Evolutionary conservation across 495 filamentous ascomycete species (phyloP).

Genomic region (Penicillium taxi): DNA sequence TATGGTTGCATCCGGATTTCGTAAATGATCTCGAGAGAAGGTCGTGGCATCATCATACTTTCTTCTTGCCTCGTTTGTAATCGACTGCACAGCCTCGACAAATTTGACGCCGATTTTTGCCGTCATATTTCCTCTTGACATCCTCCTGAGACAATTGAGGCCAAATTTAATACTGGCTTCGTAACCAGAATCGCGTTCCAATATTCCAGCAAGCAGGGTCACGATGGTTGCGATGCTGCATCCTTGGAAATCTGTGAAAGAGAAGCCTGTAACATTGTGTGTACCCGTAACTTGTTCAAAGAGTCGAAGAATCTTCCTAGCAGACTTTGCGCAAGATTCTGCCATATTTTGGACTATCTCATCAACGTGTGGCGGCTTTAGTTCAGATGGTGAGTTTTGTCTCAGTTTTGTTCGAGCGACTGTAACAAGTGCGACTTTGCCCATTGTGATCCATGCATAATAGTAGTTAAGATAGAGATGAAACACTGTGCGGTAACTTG

Average conservation of each 20-base stretch:
- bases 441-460: conserved; percentile 19
- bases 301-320: conserved; percentile 12
- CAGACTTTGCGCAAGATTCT: conserved; percentile 13
- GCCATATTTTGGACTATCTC: conserved; percentile 4
- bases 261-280: conserved; percentile 17
- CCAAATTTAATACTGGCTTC: conserved; percentile 13
- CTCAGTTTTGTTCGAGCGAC: conserved; percentile 8
- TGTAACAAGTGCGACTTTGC: conserved; percentile 16
- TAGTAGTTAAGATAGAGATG: conserved; percentile 24
- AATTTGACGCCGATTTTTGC: conserved; percentile 20
- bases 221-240: conserved; percentile 28
- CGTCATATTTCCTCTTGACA: conserved; percentile 19
- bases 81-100: conserved; percentile 18
- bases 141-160: conserved; percentile 14
- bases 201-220: conserved; percentile 18
- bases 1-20: neutral
- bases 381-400: neutral
- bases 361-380: neutral
- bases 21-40: neutral
- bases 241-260: conserved; percentile 27
- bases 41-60: conserved; percentile 4
- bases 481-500: conserved; percentile 14
- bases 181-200: conserved; percentile 18
- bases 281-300: conserved; percentile 12
- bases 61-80: conserved; percentile 18